Conservation (phyloP, 225 moss, liverwort and hornwort species). For the Thuidium tamariscinum region DNA sequence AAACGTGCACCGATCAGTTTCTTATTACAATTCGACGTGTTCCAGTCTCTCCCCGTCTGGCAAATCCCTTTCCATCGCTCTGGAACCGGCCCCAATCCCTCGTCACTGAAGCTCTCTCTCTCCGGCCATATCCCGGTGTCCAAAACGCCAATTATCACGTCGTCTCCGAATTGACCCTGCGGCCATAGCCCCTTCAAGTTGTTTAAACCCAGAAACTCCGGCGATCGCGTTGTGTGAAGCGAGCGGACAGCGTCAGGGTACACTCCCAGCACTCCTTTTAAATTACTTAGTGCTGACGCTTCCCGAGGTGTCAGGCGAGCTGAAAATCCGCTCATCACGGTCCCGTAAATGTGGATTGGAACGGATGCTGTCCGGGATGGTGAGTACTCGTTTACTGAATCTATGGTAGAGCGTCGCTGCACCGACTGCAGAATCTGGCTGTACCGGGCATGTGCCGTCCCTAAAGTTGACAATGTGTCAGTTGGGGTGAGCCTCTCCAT, state of each 20-base stretch:
- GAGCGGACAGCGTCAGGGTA: background rate
- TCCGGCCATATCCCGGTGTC: conserved; percentile 34
- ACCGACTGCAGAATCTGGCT: background rate
- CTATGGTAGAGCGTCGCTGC: background rate
- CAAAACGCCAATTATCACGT: conserved; percentile 19
- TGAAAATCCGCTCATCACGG: conserved; percentile 1
- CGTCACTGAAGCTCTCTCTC: conserved; percentile 13
- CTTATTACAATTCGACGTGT: background rate
- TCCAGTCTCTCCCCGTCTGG: background rate
- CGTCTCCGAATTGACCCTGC: background rate
- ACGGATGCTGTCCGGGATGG: background rate
- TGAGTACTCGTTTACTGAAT: background rate
- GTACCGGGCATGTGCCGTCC: background rate
- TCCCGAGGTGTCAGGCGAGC: background rate
- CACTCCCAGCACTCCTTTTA: conserved; percentile 4
- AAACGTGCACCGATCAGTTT: conserved; percentile 65
- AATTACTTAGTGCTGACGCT: background rate
- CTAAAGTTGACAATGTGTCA: background rate
- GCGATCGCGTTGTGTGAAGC: conserved; percentile 6
- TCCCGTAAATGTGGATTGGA: conserved; percentile 8
- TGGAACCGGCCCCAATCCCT: conserved; percentile 28
- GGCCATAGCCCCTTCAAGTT: background rate
- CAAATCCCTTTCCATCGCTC: conserved; percentile 22
- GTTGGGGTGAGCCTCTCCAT: background rate
- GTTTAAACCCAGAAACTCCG: conserved; percentile 7